Percentiles rank a stretch among this genome's conserved stretches.
These are phyloP conservation scores for Arthrocladium fulminans DNA, from an alignment of 2,329 filamentous ascomycete species.

Conservation along the genomic window DNA sequence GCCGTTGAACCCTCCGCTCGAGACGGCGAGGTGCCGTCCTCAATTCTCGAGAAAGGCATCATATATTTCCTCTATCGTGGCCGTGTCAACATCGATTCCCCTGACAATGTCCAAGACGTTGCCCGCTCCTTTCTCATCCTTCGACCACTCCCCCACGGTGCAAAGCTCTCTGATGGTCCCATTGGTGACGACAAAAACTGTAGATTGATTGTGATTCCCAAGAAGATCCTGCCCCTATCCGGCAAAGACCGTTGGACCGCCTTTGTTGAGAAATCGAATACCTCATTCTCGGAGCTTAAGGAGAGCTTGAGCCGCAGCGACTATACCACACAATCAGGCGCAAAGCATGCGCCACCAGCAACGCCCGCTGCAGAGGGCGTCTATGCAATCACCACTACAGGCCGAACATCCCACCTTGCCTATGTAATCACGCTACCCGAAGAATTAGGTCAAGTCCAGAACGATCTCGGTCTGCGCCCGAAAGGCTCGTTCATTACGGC, in stretches of 20 bases:
- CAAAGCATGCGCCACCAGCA: constrained; percentile 58
- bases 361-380: constrained; percentile 75
- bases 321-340: constrained; percentile 72
- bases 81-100: constrained; percentile 63
- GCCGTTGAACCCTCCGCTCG: constrained; percentile 45
- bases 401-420: constrained; percentile 63
- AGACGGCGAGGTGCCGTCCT: constrained; percentile 46
- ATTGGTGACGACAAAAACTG: constrained; percentile 52
- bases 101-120: constrained; percentile 61
- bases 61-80: constrained; percentile 86
- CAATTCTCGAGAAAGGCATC: constrained; percentile 74
- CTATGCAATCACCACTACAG: constrained; percentile 68
- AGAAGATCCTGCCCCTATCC: constrained; percentile 68
- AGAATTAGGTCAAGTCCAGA: constrained; percentile 61
- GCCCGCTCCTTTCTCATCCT: constrained; percentile 72
- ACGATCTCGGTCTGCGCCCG: constrained; percentile 60
- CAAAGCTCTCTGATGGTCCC: constrained; percentile 54
- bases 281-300: constrained; percentile 60
- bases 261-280: constrained; percentile 69
- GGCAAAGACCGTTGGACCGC: constrained; percentile 64
- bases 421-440: constrained; percentile 71
- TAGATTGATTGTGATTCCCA: constrained; percentile 68
- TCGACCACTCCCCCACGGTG: constrained; percentile 60
- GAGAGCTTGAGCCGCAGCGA: constrained; percentile 57
- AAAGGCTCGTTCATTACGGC: constrained; percentile 71